Conservation (phyloP, 139 green algal species). For the Chlamydomonas asymmetrica region DNA sequence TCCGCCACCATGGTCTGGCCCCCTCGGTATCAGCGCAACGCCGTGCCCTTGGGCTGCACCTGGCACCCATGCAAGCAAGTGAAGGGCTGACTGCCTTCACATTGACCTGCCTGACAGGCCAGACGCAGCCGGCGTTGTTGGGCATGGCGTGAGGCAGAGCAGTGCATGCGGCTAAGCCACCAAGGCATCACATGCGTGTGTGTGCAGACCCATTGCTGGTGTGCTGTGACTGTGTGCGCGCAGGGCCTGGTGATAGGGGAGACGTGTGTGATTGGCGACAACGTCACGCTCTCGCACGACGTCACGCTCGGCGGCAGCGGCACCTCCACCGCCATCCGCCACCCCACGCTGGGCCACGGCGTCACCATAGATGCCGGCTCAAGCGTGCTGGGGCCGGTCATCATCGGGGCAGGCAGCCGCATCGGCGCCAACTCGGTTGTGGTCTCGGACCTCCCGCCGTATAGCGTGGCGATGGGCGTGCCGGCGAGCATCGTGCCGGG, state of each 20-base stretch:
- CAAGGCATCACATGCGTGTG: too few relatives aligned
- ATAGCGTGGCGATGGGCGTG: constrained; percentile 13
- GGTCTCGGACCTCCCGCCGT: constrained; percentile 26
- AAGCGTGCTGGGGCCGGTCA: constrained; percentile 55
- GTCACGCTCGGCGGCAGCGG: constrained; percentile 67
- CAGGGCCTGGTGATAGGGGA: constrained; percentile 61
- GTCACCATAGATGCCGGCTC: constrained; percentile 52
- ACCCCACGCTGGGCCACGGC: constrained; percentile 61
- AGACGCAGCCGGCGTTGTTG: too few relatives aligned
- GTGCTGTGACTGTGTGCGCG: constrained; percentile 15
- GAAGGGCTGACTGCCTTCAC: too few relatives aligned
- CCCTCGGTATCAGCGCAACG: too few relatives aligned
- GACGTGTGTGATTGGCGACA: constrained; percentile 50
- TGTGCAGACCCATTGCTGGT: not conserved
- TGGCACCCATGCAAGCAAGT: too few relatives aligned
- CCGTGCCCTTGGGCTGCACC: too few relatives aligned
- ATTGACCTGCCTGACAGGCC: too few relatives aligned
- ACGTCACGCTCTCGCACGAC: constrained; percentile 29
- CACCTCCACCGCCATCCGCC: constrained; percentile 49
- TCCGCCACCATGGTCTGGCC: too few relatives aligned
- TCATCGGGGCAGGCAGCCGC: constrained; percentile 38
- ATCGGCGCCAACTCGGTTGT: constrained; percentile 29
- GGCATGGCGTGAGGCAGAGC: too few relatives aligned
- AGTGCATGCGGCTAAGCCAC: too few relatives aligned
- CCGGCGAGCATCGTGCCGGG: constrained; percentile 8